phyloP scores from a whole-genome alignment of 345 rosid species.

The Aegle marmelos region DNA sequence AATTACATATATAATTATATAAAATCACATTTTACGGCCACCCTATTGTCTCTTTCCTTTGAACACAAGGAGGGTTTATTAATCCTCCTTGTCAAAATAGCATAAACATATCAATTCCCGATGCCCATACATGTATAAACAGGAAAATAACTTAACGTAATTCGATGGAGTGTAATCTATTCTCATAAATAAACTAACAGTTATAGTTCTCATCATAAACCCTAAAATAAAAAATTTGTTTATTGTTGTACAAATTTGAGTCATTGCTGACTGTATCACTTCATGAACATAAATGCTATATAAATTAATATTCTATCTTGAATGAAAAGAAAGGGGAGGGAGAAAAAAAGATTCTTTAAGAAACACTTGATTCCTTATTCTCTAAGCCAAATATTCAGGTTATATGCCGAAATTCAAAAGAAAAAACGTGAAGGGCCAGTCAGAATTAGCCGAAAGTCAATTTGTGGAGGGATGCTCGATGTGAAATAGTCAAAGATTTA shows the following conservation, averaged over 20 bases:
- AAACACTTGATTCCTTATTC: slow-evolving; percentile 29
- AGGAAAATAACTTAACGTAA: too few species aligned
- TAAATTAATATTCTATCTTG: background rate
- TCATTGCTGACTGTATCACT: slow-evolving; percentile 32
- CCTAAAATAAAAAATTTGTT: background rate
- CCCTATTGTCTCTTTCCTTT: background rate
- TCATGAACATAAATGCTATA: slow-evolving; percentile 3
- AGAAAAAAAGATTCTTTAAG: slow-evolving; percentile 14
- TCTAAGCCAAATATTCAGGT: background rate
- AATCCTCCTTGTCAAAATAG: background rate
- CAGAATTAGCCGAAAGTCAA: slow-evolving; percentile 8
- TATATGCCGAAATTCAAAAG: background rate
- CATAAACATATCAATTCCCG: too few species aligned
- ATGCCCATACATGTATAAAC: too few species aligned
- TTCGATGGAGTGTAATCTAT: background rate
- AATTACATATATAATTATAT: background rate
- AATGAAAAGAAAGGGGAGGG: background rate
- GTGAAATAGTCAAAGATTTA: slow-evolving; percentile 13
- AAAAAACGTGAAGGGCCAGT: too few species aligned
- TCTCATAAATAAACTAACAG: background rate
- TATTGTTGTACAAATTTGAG: background rate
- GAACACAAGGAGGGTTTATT: background rate
- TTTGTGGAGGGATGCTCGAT: background rate
- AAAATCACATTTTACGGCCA: background rate
- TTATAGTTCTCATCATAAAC: background rate